Base-by-base conservation (phyloP, 169 alveolate genomes). In the Plasmodium billcollinsi region DNA sequence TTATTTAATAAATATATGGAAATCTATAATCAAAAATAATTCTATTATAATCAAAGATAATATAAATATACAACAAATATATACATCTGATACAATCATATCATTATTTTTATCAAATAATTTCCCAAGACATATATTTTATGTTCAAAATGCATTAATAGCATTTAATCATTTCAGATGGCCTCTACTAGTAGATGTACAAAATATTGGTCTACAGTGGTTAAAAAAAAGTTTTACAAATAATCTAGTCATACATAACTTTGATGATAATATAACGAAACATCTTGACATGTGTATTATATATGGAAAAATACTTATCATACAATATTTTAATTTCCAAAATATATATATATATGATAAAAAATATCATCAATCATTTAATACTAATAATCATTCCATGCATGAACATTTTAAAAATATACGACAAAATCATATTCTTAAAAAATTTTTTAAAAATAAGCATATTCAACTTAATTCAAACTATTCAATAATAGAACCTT, bases 251-350 rank as follows among this genome's bases (percentile, higher is more conserved):
- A 59, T 83, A 54, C 91, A 83, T 43, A 83, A 83, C 43, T 83
- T 83, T 83, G 91, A 83, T 83, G 73, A 83, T 56, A 83, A 83
- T 69, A 6, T 83, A 12, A 83, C 73, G 29, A 83, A 83, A 83
- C 91, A 83, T 69, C n/a, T 83, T 4, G 91, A 83, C 24, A 83
- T 83, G 91, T 83, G 91, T 49, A 83, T 83, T 18, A 83, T 83
- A 83, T 83, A 83, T 49, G 91, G 91, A 83, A 83, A 69, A 58
- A 83, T 65, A 26, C 70, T 83, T 61, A 56, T 83, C 20, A 69
- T 83, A 12, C 63, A 61, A 6, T 83, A 69, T 83, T 83, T 83
- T 45, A 83, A 83, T 83, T 83, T 83, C 20, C 91, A 83, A 67
- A 83, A 83, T 69, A 45, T 83, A 29, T 83, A 83, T 73, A 83